phyloP scores from a whole-genome alignment of 345 rosid genomes.

The Populus ilicifolia region DNA sequence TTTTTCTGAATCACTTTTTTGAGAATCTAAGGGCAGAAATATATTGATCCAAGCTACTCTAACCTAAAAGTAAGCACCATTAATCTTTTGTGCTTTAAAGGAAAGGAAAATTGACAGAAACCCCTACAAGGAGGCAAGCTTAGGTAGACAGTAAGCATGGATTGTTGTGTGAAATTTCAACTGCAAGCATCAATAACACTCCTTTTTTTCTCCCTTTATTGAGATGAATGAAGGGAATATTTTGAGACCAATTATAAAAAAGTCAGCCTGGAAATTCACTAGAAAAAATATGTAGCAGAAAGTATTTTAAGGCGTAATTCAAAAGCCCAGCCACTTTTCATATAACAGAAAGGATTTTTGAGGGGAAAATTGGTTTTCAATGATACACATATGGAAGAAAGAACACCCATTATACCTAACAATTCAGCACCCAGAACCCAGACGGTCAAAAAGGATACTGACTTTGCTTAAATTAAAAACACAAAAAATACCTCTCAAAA shows the following conservation, averaged over 20 bases:
- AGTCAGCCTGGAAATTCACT: not conserved
- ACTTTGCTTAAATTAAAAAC: no score
- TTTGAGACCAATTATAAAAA: not conserved
- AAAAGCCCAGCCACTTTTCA: not conserved
- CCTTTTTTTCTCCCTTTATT: no score
- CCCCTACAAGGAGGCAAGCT: not conserved
- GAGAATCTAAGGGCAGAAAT: not conserved
- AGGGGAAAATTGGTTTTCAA: not conserved
- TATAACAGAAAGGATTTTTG: not conserved
- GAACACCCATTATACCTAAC: not conserved
- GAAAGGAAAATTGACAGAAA: not conserved
- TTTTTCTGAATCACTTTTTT: not conserved
- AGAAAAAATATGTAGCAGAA: not conserved
- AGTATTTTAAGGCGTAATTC: not conserved
- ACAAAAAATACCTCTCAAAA: not conserved
- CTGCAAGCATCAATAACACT: not conserved
- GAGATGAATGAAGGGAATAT: no score
- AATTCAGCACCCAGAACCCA: not conserved
- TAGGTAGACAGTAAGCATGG: not conserved
- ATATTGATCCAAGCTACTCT: slow-evolving; percentile 2
- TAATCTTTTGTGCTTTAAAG: not conserved
- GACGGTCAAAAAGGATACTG: not conserved
- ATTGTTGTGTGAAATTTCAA: not conserved
- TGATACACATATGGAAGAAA: not conserved
- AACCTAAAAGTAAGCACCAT: not conserved